Evolutionary conservation across 192 early-diverging fungal species (phyloP).

Genomic region (Mycoemilia scoparia): DNA sequence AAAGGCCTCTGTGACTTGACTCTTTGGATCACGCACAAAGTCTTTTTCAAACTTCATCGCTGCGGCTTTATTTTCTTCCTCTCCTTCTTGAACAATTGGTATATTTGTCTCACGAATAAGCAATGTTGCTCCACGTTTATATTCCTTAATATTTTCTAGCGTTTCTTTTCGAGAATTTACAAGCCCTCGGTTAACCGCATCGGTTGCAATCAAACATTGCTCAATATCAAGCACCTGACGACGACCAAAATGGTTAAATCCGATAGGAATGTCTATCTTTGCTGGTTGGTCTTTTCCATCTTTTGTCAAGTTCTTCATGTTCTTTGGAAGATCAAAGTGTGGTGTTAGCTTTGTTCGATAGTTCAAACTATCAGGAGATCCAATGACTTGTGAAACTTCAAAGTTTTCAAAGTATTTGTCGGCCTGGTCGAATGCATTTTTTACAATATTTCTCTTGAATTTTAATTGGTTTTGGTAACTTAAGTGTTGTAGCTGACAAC

Average conservation of each 20-base stretch:
- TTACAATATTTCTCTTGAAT: constrained; percentile 36
- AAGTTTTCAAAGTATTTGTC: constrained; percentile 23
- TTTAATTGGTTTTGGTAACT: constrained; percentile 36
- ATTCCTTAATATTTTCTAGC: constrained; percentile 29
- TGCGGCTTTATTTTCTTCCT: constrained; percentile 5
- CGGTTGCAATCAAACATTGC: constrained; percentile 42
- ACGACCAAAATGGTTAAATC: constrained; percentile 37
- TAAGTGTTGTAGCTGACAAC: constrained; percentile 45
- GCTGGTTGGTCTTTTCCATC: constrained; percentile 10
- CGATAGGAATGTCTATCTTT: constrained; percentile 25
- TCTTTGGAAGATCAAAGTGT: constrained; percentile 37
- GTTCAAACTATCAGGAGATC: constrained; percentile 34
- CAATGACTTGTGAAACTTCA: constrained; percentile 20
- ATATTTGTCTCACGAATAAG: constrained; percentile 38
- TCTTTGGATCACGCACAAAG: constrained; percentile 34
- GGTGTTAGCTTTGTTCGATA: constrained; percentile 52
- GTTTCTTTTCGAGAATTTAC: constrained; percentile 22
- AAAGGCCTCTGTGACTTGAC: constrained; percentile 34
- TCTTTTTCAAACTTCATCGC: constrained; percentile 22
- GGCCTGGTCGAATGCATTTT: constrained; percentile 27
- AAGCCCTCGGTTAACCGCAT: constrained; percentile 35
- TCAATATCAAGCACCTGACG: constrained; percentile 45
- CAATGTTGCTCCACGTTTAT: constrained; percentile 37
- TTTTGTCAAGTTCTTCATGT: constrained; percentile 17
- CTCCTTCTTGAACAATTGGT: constrained; percentile 3